Percentiles rank a stretch among this genome's conserved stretches.
Evolutionary conservation across 768 basidiomycete genomes (phyloP).

Genomic region (Russula lepida): DNA sequence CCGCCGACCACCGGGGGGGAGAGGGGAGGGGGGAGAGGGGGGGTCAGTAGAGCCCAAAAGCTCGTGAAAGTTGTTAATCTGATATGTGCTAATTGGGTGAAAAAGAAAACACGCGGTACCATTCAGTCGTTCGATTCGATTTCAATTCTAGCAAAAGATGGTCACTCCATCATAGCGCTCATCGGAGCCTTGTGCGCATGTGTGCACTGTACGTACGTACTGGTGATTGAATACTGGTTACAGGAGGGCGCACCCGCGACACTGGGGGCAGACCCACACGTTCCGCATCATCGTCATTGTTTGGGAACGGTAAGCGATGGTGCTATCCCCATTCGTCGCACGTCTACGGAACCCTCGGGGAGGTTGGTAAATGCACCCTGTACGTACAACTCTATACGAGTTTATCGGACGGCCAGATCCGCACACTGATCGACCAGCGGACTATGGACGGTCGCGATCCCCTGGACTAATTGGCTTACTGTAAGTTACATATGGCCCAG

Average conservation of each 20-base stretch:
- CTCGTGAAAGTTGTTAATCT: not conserved
- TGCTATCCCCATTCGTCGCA: constrained; percentile 8
- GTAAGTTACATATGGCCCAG: not conserved
- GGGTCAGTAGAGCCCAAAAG: not conserved
- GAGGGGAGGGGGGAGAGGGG: not conserved
- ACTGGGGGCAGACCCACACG: not conserved
- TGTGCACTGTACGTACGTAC: not conserved
- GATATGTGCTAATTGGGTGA: not conserved
- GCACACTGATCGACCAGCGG: constrained; percentile 5
- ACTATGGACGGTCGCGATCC: too few species aligned
- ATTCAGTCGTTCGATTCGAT: not conserved
- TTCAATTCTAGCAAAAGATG: not conserved
- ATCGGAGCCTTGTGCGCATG: not conserved
- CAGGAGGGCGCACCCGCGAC: not conserved
- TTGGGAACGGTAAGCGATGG: not conserved
- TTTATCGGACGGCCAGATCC: constrained; percentile 11
- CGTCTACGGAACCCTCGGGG: constrained; percentile 10
- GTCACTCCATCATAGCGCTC: not conserved
- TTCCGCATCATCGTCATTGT: constrained; percentile 1
- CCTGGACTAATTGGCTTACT: not conserved
- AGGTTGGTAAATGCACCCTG: not conserved
- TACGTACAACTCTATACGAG: constrained; percentile 8
- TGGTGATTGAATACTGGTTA: not conserved
- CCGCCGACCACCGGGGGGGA: not conserved
- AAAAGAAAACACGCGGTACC: not conserved